phyloP scores from a whole-genome alignment of 176 grass and related monocot genomes.

The Sorghum bicolor region DNA sequence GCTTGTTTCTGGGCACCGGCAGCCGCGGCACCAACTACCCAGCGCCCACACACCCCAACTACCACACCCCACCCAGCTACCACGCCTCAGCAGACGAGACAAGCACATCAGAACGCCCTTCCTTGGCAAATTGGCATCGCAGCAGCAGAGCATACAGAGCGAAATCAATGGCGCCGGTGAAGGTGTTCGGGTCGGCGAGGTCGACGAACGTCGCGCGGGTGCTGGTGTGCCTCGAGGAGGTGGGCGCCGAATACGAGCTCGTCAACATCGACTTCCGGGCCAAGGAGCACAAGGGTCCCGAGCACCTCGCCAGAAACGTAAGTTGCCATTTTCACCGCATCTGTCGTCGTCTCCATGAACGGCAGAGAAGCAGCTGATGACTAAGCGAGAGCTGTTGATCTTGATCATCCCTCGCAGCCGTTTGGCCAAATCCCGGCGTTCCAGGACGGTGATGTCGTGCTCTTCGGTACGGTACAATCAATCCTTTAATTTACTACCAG shows the following conservation, averaged over 20 bases:
- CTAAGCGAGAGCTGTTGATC: too few relatives aligned
- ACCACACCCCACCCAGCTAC: too few relatives aligned
- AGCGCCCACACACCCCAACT: neutral
- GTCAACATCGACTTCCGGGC: constrained; percentile 11
- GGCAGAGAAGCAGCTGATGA: neutral
- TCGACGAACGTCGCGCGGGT: constrained; percentile 30
- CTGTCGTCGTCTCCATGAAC: too few relatives aligned
- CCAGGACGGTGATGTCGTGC: constrained; percentile 35
- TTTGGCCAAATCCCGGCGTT: constrained; percentile 41
- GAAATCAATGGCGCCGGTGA: constrained; percentile 10
- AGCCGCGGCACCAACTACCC: neutral
- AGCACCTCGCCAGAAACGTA: constrained; percentile 29
- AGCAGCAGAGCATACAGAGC: neutral
- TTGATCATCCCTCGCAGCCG: constrained; percentile 27
- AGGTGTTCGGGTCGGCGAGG: constrained; percentile 23
- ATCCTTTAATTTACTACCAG: neutral
- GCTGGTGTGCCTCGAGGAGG: constrained; percentile 32
- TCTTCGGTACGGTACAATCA: constrained; percentile 20
- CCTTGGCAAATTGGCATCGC: neutral
- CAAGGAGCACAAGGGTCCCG: constrained; percentile 30
- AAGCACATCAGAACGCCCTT: neutral
- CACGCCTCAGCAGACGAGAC: neutral
- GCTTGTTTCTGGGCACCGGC: neutral
- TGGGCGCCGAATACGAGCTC: constrained; percentile 37
- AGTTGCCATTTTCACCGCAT: too few relatives aligned